These are phyloP conservation scores for Blumeria graminis DNA, from an alignment of 2,329 filamentous ascomycete species.

Conservation along the genomic window DNA sequence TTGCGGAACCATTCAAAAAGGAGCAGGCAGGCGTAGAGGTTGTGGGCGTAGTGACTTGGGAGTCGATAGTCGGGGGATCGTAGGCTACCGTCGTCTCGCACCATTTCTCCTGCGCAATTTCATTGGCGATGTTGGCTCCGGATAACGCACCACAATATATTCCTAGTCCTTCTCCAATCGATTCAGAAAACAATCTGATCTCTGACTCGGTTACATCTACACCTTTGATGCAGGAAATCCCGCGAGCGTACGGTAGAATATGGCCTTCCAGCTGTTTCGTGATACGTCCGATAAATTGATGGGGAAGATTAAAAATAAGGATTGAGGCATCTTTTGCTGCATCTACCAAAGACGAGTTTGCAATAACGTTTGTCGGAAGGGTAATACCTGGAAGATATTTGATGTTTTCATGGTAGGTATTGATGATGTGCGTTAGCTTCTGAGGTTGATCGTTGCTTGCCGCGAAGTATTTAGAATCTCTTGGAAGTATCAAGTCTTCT, in stretches of 20 bases:
- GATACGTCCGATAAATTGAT: conserved; percentile 80
- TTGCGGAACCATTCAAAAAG: conserved; percentile 25
- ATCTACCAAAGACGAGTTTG: conserved; percentile 58
- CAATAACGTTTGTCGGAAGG: conserved; percentile 61
- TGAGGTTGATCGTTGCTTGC: conserved; percentile 39
- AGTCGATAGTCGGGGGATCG: conserved; percentile 75
- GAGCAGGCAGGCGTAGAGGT: conserved; percentile 25
- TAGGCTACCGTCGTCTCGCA: conserved; percentile 95
- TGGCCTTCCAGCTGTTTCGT: conserved; percentile 69
- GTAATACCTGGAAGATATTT: conserved; percentile 87
- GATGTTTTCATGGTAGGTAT: conserved; percentile 80
- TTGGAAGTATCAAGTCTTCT: conserved; percentile 56
- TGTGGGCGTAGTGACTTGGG: conserved; percentile 41
- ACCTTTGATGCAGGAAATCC: conserved; percentile 95
- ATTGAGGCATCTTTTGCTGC: conserved; percentile 68
- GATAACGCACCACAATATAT: conserved; percentile 95
- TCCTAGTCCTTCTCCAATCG: conserved; percentile 68
- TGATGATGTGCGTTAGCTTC: conserved; percentile 82
- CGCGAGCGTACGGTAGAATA: conserved; percentile 75
- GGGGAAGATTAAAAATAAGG: conserved; percentile 85
- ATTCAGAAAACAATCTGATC: conserved; percentile 79
- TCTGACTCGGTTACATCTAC: conserved; percentile 76
- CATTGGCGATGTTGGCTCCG: conserved; percentile 85
- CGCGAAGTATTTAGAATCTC: conserved; percentile 51
- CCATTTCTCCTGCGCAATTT: conserved; percentile 89